Evolutionary conservation across 805 yeast species (phyloP), one percentile per base, ranked within the genome.

Genomic region (Saccharomycopsis fibuligera): DNA sequence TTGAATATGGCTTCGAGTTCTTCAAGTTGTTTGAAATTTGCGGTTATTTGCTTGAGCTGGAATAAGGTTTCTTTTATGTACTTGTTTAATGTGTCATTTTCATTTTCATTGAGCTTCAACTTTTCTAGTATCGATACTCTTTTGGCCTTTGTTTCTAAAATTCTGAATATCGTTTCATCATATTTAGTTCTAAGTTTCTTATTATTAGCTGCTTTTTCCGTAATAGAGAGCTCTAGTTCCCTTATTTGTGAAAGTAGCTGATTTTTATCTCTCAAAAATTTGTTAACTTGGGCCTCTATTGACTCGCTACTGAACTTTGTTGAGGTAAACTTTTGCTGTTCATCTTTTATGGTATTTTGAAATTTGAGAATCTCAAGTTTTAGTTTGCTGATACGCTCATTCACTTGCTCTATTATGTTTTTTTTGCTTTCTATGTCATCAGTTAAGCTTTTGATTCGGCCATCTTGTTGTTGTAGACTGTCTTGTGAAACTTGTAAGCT

Each of bases 101-200:
- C 51, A 25, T 48, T 39, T 23, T 51, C 52, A n/a, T 36, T 30
- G 4, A 12, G 16, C 3, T 45, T 45, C 33, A 51, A 42, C 21
- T 41, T 36, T n/a, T 46, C 49, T 5, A 41, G 8, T 9, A 51
- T 29, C 12, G 44, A 25, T 16, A 48, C 43, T 36, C 51, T 48
- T 33, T 51, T 51, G 21, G 48, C 52, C 21, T 51, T 51, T 4
- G 52, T 23, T 31, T 51, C 45, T 8, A 51, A 27, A n/a, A 45
- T 41, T 29, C 31, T 44, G 31, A 51, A 48, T 6, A 48, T 35
- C 22, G 40, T 41, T 23, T 51, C 52, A 29, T 51, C 54, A 24
- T 51, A 51, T 17, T 43, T 41, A 6, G 37, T n/a, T 5, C 37
- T 12, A 9, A 33, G 17, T n/a, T 33, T 8, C n/a, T 16, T 33